Evolutionary conservation across 179 eudicot species (phyloP), one percentile per base, ranked within the genome.

Genomic region (Gypsophila paniculata): DNA sequence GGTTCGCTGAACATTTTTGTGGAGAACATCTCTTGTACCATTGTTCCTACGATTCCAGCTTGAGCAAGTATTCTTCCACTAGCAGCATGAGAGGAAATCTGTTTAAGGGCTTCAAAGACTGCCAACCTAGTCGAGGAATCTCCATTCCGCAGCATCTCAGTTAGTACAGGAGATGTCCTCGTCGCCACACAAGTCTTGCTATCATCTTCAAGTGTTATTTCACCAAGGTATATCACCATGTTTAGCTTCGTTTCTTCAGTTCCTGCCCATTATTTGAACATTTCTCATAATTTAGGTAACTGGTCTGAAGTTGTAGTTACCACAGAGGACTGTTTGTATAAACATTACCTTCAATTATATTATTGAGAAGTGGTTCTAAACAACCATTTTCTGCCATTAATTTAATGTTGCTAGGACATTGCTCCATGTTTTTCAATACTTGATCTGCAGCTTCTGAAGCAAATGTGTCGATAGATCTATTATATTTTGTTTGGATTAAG

Each of bases 311-410:
- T 1, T 32, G n/a, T 67, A 54, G 34, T 25, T 22, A 48, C 22
- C 63, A 23, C 71, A 48, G 38, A 15, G 71, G 64, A 15, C 0
- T 26, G 2, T 68, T 39, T 3, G 36, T 65, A 68, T 26, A 26
- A 68, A 52, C 60, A 61, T 82, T 80, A 92, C 96, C 98, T 88
- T 78, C 78, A 42, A 77, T 29, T n/a, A 92, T 80, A 70, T 86
- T 88, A 68, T 80, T 80, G 61, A 90, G 79, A 55, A 92, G 83
- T 11, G 98, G 96, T 58, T 90, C 88, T 68, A 87, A 46, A 72
- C 78, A 83, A 74, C 98, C 98, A 79, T 86, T 89, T 77, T 90
- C 96, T 57, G 93, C 98, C 96, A 92, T 90, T 52, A 77, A 63
- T 78, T 82, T 92, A 82, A 92, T 82, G 82, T 92, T 87, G 26